Base-by-base conservation (phyloP, 257 asterid species). In the Thymus mandschuricus region DNA sequence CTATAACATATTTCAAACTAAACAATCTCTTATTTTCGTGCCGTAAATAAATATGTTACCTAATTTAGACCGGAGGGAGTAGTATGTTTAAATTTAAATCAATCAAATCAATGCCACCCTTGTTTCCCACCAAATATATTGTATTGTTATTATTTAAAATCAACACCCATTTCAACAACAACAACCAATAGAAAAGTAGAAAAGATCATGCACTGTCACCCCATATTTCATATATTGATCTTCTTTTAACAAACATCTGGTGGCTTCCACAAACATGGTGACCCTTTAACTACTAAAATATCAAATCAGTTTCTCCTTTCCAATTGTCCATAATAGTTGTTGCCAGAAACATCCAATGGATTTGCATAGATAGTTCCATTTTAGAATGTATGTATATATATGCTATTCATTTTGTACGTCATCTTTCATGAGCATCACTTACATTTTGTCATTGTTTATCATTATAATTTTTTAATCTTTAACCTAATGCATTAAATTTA, bases 251-350 rank as follows among this genome's bases (percentile, higher is more conserved):
- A 48, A 3, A 48, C 54, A 10, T 57, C 13, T 31, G 28, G 41
- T 31, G 27, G 10, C 64, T 58, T 33, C 64, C 27, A 31, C 44
- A 58, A 58, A 58, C 28, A 31, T 58, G 44, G 10, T 33, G 64
- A 58, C 64, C 7, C 45, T 5, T 59, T 6, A 59, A 11, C 64
- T 59, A 33, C 64, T 57, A 59, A 13, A 57, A 30, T 57, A 59
- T 59, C 28, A 30, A 5, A 2, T 31, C 2, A 59, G 6, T 59
- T 59, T 33, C 64, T 57, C 28, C 35, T 54, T 28, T 54, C 60
- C 8, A 31, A 52, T 52, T 27, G 12, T 52, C 33, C 59, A 21
- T 21, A 52, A 52, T 21, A 6, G 27, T 3, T 21, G 7, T 5
- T 13, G 13, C 1, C 49, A 44, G 12, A 7, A 44, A 44, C 10